Evolutionary conservation across 495 filamentous ascomycete species (phyloP).

Genomic region (Neurospora sp.): DNA sequence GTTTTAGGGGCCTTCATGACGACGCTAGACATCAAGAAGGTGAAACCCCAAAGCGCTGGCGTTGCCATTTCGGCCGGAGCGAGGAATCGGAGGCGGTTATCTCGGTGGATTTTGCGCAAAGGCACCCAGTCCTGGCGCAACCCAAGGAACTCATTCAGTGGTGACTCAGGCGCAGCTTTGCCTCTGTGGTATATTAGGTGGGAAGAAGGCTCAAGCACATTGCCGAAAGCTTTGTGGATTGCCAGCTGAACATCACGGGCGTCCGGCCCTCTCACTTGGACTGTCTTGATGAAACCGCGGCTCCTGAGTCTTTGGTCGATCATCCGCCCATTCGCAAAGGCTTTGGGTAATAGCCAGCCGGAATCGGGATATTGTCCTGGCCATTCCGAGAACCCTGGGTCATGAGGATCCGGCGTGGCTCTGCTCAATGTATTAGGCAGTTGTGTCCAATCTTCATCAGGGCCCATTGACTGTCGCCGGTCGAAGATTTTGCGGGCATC

Average conservation of each 20-base stretch:
- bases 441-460: constrained; percentile 48
- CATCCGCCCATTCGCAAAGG: constrained; percentile 42
- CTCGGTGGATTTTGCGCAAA: constrained; percentile 59
- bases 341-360: constrained; percentile 47
- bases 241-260: constrained; percentile 51
- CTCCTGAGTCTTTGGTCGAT: constrained; percentile 54
- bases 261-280: constrained; percentile 46
- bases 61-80: constrained; percentile 55
- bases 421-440: constrained; percentile 35
- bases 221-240: constrained; percentile 46
- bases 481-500: constrained; percentile 34
- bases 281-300: constrained; percentile 52
- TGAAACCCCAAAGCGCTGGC: constrained; percentile 53
- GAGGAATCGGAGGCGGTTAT: constrained; percentile 55
- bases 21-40: constrained; percentile 52
- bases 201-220: constrained; percentile 32
- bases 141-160: constrained; percentile 33
- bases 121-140: constrained; percentile 52
- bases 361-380: constrained; percentile 29
- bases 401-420: constrained; percentile 30
- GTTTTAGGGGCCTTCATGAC: constrained; percentile 43
- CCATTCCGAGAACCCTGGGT: constrained; percentile 35
- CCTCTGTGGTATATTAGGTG: constrained; percentile 2
- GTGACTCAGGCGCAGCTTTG: constrained; percentile 18
- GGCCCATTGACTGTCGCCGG: constrained; percentile 30